Evolutionary conservation across 495 filamentous ascomycete species (phyloP).

Genomic region (Annulohypoxylon nitens): DNA sequence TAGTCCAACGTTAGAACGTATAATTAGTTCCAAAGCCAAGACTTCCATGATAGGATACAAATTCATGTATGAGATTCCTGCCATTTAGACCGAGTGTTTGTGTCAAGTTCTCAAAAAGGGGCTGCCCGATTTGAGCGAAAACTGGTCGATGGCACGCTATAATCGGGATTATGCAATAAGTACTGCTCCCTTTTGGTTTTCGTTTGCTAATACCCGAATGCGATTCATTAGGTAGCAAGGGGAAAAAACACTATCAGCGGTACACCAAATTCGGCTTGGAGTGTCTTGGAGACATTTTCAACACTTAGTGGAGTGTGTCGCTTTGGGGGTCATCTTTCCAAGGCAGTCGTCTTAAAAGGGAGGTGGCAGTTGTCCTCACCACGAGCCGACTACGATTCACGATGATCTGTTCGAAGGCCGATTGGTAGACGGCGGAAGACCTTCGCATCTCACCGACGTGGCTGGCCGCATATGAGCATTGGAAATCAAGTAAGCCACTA

Average conservation of each 20-base stretch:
- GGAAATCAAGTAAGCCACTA: background rate
- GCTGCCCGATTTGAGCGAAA: no score
- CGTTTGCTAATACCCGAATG: background rate
- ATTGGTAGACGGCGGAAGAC: no score
- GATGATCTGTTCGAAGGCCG: no score
- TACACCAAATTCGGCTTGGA: background rate
- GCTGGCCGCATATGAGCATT: background rate
- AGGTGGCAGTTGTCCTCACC: no score
- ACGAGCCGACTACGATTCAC: no score
- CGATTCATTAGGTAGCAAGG: no score
- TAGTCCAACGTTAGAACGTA: constrained; percentile 10
- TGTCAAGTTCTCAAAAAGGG: no score
- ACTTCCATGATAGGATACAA: background rate
- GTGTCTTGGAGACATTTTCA: background rate
- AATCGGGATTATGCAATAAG: background rate
- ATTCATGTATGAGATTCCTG: background rate
- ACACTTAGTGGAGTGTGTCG: background rate
- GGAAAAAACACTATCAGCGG: background rate
- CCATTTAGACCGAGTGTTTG: no score
- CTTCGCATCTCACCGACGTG: background rate
- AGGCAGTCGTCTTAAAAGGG: background rate
- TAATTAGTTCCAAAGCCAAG: background rate
- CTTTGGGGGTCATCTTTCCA: background rate
- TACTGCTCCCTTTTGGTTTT: background rate
- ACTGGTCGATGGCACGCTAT: no score